Conservation (phyloP, 768 basidiomycete species). For the Boletus huronensis region DNA sequence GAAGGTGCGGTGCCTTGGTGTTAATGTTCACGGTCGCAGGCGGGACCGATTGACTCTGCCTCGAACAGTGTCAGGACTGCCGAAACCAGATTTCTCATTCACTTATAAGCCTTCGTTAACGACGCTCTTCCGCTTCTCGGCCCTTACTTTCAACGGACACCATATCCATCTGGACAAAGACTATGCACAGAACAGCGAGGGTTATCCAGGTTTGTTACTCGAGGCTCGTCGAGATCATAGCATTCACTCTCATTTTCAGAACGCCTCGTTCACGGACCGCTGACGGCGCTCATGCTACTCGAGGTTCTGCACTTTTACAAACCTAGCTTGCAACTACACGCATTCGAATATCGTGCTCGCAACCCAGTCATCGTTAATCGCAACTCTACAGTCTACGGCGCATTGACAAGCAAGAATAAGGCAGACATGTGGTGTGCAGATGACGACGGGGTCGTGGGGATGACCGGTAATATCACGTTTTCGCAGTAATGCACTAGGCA, state of each 20-base stretch:
- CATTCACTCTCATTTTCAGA: constrained; percentile 40
- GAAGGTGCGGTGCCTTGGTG: constrained; percentile 36
- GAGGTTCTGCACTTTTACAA: constrained; percentile 54
- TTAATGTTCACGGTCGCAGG: not conserved
- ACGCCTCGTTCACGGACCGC: constrained; percentile 80
- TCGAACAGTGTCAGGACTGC: constrained; percentile 47
- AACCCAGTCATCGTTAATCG: constrained; percentile 60
- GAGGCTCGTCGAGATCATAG: not conserved
- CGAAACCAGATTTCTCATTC: constrained; percentile 57
- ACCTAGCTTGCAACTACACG: constrained; percentile 43
- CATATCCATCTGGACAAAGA: constrained; percentile 79
- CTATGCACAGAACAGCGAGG: constrained; percentile 63
- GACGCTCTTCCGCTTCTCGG: constrained; percentile 82
- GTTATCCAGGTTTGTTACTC: constrained; percentile 55
- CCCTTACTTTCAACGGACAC: constrained; percentile 83
- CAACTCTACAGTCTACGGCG: constrained; percentile 45
- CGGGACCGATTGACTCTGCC: not conserved
- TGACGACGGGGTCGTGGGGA: constrained; percentile 58
- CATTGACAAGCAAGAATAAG: constrained; percentile 36
- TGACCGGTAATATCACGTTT: constrained; percentile 53
- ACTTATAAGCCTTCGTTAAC: constrained; percentile 62
- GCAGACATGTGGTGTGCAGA: constrained; percentile 57
- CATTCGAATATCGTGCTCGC: constrained; percentile 68
- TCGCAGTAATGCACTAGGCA: constrained; percentile 3
- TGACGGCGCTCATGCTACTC: constrained; percentile 76